Conservation (phyloP, 257 asterid species). For the Solanum sejunctum region DNA sequence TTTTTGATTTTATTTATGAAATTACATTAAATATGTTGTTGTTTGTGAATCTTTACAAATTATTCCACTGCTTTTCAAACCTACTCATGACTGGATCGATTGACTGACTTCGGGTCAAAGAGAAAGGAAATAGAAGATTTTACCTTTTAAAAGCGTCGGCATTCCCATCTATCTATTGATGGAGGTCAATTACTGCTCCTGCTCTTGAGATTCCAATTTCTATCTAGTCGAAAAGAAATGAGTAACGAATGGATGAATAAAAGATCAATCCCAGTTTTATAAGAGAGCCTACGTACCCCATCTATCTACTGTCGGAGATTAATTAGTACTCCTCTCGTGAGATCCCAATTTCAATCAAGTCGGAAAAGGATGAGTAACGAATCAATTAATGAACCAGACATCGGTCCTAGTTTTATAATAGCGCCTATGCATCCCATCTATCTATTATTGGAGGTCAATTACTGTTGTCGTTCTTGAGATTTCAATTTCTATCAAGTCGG, state of each 20-base stretch:
- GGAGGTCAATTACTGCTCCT: not conserved
- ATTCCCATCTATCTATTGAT: not conserved
- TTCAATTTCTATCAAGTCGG: too few species aligned
- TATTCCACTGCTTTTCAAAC: not conserved
- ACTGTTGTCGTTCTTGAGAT: too few species aligned
- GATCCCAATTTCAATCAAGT: too few species aligned
- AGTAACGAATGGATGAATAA: not conserved
- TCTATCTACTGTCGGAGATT: too few species aligned
- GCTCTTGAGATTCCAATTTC: not conserved
- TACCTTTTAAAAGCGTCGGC: not conserved
- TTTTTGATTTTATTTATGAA: not conserved
- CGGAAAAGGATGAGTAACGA: too few species aligned
- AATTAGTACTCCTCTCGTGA: too few species aligned
- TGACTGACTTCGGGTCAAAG: not conserved
- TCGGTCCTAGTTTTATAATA: too few species aligned
- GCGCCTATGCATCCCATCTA: too few species aligned
- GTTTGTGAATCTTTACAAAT: not conserved
- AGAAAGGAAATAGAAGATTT: not conserved
- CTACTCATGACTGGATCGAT: not conserved
- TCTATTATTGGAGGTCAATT: too few species aligned
- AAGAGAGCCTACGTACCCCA: too few species aligned
- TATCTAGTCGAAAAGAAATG: not conserved
- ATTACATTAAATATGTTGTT: not conserved
- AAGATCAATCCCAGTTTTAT: too few species aligned
- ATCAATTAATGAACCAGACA: too few species aligned